These are phyloP conservation scores for Chenopodium album DNA, from an alignment of 148 eudicot species.

Conservation along the genomic window DNA sequence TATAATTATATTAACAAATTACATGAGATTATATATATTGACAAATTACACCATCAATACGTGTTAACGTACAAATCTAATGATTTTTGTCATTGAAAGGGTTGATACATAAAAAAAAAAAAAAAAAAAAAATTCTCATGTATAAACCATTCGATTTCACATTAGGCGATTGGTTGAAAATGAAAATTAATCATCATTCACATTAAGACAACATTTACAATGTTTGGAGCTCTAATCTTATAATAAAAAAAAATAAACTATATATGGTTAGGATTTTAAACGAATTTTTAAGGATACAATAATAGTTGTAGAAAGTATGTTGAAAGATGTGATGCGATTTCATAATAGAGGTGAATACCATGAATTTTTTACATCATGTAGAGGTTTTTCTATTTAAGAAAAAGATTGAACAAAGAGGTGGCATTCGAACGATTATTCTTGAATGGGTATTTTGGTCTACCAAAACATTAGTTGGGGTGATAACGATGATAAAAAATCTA, in stretches of 20 bases:
- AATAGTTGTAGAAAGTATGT: not conserved
- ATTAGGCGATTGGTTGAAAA: not conserved
- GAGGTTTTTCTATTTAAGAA: not conserved
- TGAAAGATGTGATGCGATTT: not conserved
- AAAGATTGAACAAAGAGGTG: not conserved
- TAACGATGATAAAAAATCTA: not conserved
- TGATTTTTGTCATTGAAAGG: not conserved
- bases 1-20: no score
- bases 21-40: no score
- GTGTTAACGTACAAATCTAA: not conserved
- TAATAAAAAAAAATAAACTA: no score
- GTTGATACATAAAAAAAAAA: not conserved
- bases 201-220: not conserved
- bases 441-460: not conserved
- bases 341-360: not conserved
- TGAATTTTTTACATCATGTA: not conserved
- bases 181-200: not conserved
- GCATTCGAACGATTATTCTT: not conserved
- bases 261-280: not conserved
- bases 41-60: not conserved
- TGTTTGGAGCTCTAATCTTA: not conserved
- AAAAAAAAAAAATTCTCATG: not conserved
- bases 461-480: not conserved
- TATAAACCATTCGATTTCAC: not conserved
- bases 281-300: not conserved